These are phyloP conservation scores for Lagenidium giganteum DNA, from an alignment of 352 stramenopile genomes.

Conservation along the genomic window DNA sequence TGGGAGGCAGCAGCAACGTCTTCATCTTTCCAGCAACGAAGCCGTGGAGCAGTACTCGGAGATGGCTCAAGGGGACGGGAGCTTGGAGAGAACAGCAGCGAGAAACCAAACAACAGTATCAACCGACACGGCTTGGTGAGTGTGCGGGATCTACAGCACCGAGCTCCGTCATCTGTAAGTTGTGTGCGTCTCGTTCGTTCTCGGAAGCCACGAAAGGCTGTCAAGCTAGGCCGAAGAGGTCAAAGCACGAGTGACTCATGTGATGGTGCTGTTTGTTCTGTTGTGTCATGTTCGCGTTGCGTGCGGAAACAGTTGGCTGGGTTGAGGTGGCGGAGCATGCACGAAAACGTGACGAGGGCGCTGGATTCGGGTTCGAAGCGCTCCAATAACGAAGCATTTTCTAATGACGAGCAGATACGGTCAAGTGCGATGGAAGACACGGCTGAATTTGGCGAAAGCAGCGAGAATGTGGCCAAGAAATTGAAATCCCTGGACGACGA, in stretches of 20 bases:
- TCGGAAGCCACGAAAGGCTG: constrained; percentile 15
- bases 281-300: background rate
- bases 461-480: constrained; percentile 65
- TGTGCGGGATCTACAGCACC: too few species aligned
- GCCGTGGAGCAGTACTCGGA: too few species aligned
- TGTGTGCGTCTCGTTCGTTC: constrained; percentile 15
- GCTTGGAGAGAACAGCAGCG: too few species aligned
- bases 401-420: background rate
- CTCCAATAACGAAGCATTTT: constrained; percentile 6
- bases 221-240: too few species aligned
- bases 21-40: too few species aligned
- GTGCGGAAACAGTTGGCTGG: background rate
- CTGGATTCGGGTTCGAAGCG: constrained; percentile 24
- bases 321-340: constrained; percentile 63
- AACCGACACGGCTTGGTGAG: too few species aligned
- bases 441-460: constrained; percentile 52
- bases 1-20: too few species aligned
- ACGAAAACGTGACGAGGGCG: constrained; percentile 63
- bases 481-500: constrained; percentile 69
- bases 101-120: too few species aligned
- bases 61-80: too few species aligned
- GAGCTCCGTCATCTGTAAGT: too few species aligned
- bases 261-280: constrained; percentile 1
- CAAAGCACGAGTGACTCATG: too few species aligned
- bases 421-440: constrained; percentile 34